Percentiles rank a stretch among this genome's conserved stretches.
Evolutionary conservation across 192 early-diverging fungal genomes (phyloP).

Genomic region (Chytriomyces sp.): DNA sequence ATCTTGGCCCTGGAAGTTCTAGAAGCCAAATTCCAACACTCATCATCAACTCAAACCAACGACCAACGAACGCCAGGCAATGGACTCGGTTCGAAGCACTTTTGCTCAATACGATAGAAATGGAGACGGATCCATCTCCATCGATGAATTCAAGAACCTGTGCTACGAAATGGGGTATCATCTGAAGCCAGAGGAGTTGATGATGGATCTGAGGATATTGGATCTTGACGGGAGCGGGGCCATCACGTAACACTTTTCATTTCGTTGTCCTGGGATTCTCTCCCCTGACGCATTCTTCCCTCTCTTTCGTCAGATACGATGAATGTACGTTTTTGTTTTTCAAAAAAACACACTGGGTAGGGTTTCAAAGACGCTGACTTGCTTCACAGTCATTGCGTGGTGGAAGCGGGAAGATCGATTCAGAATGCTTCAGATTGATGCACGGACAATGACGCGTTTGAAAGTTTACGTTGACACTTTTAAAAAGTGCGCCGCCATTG

Average conservation of each 20-base stretch:
- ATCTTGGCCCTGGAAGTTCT: no score
- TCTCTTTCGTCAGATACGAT: neutral
- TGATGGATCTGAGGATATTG: slow-evolving; percentile 41
- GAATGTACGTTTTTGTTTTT: slow-evolving; percentile 18
- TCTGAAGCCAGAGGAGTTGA: slow-evolving; percentile 38
- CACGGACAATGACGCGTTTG: neutral
- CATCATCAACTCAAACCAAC: no score
- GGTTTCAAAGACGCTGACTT: neutral
- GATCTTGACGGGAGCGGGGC: slow-evolving; percentile 25
- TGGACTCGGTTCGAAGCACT: neutral
- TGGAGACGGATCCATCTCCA: slow-evolving; percentile 29
- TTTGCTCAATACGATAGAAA: slow-evolving; percentile 43
- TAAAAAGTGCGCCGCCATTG: slow-evolving; percentile 16
- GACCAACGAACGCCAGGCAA: neutral
- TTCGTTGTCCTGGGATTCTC: neutral
- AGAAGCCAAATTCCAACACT: no score
- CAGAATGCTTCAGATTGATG: slow-evolving; percentile 34
- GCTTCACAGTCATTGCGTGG: slow-evolving; percentile 44
- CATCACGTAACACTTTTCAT: neutral
- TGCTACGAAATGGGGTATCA: slow-evolving; percentile 50
- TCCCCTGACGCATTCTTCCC: no score
- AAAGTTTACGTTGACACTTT: slow-evolving; percentile 1
- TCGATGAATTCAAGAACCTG: slow-evolving; percentile 41
- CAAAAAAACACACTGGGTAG: neutral
- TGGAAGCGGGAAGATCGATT: slow-evolving; percentile 47